phyloP scores from a whole-genome alignment of 345 rosid species.

The Salix koriyanagi region DNA sequence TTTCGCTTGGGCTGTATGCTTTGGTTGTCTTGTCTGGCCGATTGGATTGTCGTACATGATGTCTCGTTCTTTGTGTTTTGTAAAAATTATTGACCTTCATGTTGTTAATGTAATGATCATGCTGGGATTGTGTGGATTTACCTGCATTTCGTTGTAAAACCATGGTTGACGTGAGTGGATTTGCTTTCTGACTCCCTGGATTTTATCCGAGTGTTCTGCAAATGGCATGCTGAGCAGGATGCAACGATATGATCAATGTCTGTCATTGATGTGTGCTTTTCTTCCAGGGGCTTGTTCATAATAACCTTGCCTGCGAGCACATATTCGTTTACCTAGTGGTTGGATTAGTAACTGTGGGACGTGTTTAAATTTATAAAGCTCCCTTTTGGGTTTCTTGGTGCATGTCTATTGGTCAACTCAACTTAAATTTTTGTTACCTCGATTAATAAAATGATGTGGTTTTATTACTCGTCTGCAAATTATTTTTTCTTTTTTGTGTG shows the following conservation, averaged over 20 bases:
- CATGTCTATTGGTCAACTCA: neutral
- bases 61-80: neutral
- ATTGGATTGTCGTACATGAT: no score
- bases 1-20: neutral
- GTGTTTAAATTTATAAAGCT: neutral
- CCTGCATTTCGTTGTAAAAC: neutral
- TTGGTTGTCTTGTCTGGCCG: no score
- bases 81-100: no score
- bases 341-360: neutral
- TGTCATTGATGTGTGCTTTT: neutral
- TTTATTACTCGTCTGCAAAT: neutral
- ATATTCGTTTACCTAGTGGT: neutral
- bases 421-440: neutral
- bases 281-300: neutral
- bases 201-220: neutral
- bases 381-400: neutral
- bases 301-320: neutral
- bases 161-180: neutral
- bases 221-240: neutral
- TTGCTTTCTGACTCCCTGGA: neutral
- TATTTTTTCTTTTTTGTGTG: neutral
- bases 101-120: neutral
- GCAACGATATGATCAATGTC: neutral
- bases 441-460: neutral
- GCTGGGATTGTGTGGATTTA: neutral